Evolutionary conservation across 176 grass and related monocot species (phyloP).

Genomic region (Oryza rufipogon): DNA sequence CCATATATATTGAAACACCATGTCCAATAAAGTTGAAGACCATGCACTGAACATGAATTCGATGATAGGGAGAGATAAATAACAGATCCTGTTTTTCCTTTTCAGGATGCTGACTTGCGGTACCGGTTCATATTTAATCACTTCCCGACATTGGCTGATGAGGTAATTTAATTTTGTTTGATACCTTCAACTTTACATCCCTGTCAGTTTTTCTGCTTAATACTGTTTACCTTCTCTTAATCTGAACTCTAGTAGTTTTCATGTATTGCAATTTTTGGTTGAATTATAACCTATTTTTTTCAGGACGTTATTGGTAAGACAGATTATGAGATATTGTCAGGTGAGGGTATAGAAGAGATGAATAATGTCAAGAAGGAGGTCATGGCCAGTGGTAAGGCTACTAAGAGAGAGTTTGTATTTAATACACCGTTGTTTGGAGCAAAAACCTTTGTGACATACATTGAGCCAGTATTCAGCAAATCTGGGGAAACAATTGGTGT

Average conservation of each 20-base stretch:
- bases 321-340: constrained; percentile 82
- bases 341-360: constrained; percentile 79
- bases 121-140: constrained; percentile 99
- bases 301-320: constrained; percentile 98
- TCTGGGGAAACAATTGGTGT: constrained; percentile 72
- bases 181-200: background rate
- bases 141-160: constrained; percentile 86
- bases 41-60: background rate
- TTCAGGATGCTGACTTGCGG: constrained; percentile 83
- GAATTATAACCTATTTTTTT: constrained; percentile 39
- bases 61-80: constrained; percentile 28
- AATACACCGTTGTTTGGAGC: constrained; percentile 80
- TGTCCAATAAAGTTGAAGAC: constrained; percentile 3
- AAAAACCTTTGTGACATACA: constrained; percentile 92
- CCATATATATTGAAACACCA: background rate
- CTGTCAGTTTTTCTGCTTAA: constrained; percentile 22
- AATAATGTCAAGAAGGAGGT: constrained; percentile 85
- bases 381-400: constrained; percentile 58
- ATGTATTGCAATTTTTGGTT: constrained; percentile 27
- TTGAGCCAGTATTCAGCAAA: constrained; percentile 90
- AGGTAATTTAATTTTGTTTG: constrained; percentile 55
- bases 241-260: constrained; percentile 25
- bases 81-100: constrained; percentile 8
- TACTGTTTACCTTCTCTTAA: background rate
- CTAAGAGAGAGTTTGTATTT: constrained; percentile 88